These are phyloP conservation scores for Dactylellina cionopaga DNA, from an alignment of 2,329 filamentous ascomycete species.

Conservation along the genomic window DNA sequence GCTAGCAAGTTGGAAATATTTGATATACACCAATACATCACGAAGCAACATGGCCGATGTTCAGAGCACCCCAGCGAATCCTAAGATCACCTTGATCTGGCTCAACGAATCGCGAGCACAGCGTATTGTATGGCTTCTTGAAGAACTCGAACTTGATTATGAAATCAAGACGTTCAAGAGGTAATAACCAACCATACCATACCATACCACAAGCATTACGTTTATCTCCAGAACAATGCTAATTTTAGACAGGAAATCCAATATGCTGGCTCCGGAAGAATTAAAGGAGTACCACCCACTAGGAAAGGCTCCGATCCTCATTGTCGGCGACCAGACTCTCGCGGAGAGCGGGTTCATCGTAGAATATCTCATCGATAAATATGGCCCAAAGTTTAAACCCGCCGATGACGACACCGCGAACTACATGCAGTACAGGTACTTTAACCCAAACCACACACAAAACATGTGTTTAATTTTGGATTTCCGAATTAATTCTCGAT, in stretches of 20 bases:
- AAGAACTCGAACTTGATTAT: conserved; percentile 82
- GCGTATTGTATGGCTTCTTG: conserved; percentile 84
- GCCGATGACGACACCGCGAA: conserved; percentile 70
- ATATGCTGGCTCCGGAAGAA: conserved; percentile 72
- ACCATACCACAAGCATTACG: background rate
- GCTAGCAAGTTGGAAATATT: background rate
- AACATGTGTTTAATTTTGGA: background rate
- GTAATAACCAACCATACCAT: background rate
- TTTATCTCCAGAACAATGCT: background rate
- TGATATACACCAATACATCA: background rate
- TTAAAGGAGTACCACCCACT: conserved; percentile 82
- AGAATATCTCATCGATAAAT: conserved; percentile 79
- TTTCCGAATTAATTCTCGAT: conserved; percentile 23
- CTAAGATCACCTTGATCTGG: conserved; percentile 65
- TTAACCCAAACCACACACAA: too few relatives aligned
- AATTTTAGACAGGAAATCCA: background rate
- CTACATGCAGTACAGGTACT: conserved; percentile 63
- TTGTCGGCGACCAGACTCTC: conserved; percentile 72
- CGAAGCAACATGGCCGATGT: conserved; percentile 17
- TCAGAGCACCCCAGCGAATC: background rate
- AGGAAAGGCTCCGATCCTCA: conserved; percentile 85
- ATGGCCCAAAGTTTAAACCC: conserved; percentile 68
- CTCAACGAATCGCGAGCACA: conserved; percentile 84
- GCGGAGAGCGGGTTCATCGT: conserved; percentile 84
- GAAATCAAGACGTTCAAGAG: conserved; percentile 83